Evolutionary conservation across 1,139 yeast species (phyloP), one percentile per base, ranked within the genome.

Genomic region (Suhomyces ambrosiae): DNA sequence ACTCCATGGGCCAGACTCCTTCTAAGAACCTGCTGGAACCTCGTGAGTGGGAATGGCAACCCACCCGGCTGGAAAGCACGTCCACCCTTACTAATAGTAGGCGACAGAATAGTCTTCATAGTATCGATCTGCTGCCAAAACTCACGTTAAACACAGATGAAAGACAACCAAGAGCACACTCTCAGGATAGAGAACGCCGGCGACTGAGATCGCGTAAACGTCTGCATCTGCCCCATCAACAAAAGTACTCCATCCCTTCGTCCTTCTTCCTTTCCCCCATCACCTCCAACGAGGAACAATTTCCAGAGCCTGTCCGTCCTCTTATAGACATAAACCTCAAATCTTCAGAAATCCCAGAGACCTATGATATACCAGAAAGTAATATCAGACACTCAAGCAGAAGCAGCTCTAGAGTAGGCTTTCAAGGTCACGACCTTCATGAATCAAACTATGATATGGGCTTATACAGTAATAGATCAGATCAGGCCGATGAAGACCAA

Each of bases 201-300:
- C 32, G 33, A 14, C 38, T 34, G 35, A 13, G 27, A 11, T 38
- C 42, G 8, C 26, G 42, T 3, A 38, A 38, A 7, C 23, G 34
- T 9, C 38, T 32, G 34, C 33, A 17, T 19, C 36, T 35, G 35
- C 42, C 42, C 17, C 36, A 28, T 8, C 34, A 18, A 18, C 21
- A 21, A 5, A 36, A 34, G 27, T 33, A 42, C 23, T 22, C 31
- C 26, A 38, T 41, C 9, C 47, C 47, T 1, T 53, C 65, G 13
- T 49, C 63, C n/a, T 54, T 63, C 30, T 54, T 59, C 38, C 53
- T 66, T 31, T 61, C 67, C 10, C 72, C 72, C 14, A 60, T 66
- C 39, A 64, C 71, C 3, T 62, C 69, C 4, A 58, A 61, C 30
- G 71, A 66, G 31, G 56, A 64, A 10, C 43, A 26, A 28, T 12